Evolutionary conservation across 306 rosid genomes (phyloP).

Genomic region (Cucurbita maxima): DNA sequence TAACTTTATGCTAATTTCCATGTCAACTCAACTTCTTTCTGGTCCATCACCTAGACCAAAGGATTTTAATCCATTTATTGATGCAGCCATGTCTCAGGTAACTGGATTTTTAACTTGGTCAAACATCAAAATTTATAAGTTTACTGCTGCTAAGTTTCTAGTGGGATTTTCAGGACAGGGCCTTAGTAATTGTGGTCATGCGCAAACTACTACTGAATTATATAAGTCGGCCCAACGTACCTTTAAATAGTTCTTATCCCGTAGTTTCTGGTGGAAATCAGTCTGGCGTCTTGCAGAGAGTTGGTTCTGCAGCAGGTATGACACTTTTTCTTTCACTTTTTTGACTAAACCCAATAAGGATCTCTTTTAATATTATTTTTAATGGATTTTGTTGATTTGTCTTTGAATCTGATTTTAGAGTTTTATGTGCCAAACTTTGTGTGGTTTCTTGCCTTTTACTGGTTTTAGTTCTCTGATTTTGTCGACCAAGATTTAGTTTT

Average conservation of each 20-base stretch:
- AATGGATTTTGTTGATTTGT: not conserved
- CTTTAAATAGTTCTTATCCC: constrained; percentile 50
- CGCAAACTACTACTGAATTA: constrained; percentile 57
- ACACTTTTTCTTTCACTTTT: not conserved
- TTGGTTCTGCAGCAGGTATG: constrained; percentile 96
- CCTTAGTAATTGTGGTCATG: constrained; percentile 55
- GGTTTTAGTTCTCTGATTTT: not conserved
- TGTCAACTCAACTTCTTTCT: constrained; percentile 96
- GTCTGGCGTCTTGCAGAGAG: constrained; percentile 82
- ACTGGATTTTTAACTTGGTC: constrained; percentile 14
- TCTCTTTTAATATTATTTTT: not conserved
- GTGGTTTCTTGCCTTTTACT: not conserved
- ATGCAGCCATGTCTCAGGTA: constrained; percentile 93
- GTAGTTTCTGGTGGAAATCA: constrained; percentile 62
- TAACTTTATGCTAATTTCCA: constrained; percentile 77
- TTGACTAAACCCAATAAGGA: not conserved
- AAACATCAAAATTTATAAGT: constrained; percentile 1
- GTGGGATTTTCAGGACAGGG: constrained; percentile 58
- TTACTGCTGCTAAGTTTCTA: constrained; percentile 11
- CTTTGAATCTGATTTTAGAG: not conserved
- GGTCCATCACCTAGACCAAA: constrained; percentile 83
- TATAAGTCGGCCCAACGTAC: constrained; percentile 34
- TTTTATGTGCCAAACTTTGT: not conserved
- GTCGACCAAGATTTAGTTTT: not conserved
- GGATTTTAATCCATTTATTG: constrained; percentile 81